Percentiles rank a stretch among this genome's conserved stretches.
Conservation (phyloP, 192 early-diverging fungal species). For the Coemansia sp. region DNA sequence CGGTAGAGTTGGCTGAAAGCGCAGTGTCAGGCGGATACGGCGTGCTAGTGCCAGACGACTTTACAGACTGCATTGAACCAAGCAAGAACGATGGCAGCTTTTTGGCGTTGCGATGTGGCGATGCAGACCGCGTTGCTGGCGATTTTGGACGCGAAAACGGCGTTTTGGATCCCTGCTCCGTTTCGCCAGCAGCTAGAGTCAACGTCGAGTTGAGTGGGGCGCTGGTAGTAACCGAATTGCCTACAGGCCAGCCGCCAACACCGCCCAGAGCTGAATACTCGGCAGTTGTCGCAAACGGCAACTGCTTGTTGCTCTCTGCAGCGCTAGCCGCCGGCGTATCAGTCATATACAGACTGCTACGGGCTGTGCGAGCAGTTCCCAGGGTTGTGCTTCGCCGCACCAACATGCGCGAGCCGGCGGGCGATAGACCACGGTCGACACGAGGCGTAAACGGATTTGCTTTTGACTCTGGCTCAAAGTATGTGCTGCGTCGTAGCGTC, state of each 20-base stretch:
- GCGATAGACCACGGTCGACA: slow-evolving; percentile 23
- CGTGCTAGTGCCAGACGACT: slow-evolving; percentile 20
- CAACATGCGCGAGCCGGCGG: slow-evolving; percentile 24
- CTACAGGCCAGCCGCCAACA: slow-evolving; percentile 38
- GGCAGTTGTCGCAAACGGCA: neutral
- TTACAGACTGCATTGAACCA: slow-evolving; percentile 29
- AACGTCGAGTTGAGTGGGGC: neutral
- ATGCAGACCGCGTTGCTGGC: slow-evolving; percentile 44
- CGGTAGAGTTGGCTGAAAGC: slow-evolving; percentile 13
- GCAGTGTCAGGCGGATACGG: slow-evolving; percentile 23
- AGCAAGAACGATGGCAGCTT: slow-evolving; percentile 52
- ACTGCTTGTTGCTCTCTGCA: neutral
- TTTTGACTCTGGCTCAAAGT: slow-evolving; percentile 23
- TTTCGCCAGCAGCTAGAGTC: neutral
- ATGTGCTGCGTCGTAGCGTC: slow-evolving; percentile 20
- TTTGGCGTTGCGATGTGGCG: slow-evolving; percentile 38
- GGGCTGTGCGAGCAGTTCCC: slow-evolving; percentile 12
- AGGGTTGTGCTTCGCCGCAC: slow-evolving; percentile 25
- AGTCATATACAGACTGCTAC: slow-evolving; percentile 12
- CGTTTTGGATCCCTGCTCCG: slow-evolving; percentile 11
- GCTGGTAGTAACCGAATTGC: neutral
- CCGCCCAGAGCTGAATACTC: slow-evolving; percentile 23
- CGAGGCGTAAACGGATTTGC: slow-evolving; percentile 51
- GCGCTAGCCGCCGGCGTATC: neutral
- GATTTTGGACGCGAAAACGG: slow-evolving; percentile 45